phyloP scores from a whole-genome alignment of 768 basidiomycete genomes.

The Lactarius trivialis region DNA sequence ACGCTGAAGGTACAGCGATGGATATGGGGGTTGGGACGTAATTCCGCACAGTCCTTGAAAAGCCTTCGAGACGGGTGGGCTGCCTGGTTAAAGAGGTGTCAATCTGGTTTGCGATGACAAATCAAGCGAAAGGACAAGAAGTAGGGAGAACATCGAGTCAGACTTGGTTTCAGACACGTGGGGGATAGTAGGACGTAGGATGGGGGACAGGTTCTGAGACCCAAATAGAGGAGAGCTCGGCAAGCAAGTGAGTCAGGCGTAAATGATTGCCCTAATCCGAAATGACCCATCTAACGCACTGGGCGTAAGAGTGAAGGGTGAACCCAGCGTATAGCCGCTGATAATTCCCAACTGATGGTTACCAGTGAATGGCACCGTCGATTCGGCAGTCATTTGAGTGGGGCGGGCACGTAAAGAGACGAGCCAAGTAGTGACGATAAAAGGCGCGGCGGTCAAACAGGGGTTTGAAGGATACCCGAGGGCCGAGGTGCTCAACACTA shows the following conservation, averaged over 20 bases:
- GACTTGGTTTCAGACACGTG: background rate
- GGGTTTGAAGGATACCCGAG: background rate
- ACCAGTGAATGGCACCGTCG: background rate
- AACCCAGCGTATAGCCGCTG: background rate
- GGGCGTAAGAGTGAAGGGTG: background rate
- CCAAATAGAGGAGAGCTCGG: background rate
- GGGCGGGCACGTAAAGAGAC: background rate
- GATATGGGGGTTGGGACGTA: constrained; percentile 50
- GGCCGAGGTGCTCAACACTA: background rate
- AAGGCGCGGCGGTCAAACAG: background rate
- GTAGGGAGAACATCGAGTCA: constrained; percentile 7
- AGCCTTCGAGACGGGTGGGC: constrained; percentile 43
- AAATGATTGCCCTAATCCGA: background rate
- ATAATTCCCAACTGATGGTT: background rate
- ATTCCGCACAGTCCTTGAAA: constrained; percentile 47
- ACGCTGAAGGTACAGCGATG: constrained; percentile 43
- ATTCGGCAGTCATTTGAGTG: background rate
- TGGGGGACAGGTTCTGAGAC: background rate
- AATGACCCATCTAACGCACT: background rate
- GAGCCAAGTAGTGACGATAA: background rate
- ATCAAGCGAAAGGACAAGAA: background rate
- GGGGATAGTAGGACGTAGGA: background rate
- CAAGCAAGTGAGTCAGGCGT: background rate
- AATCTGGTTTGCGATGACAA: background rate
- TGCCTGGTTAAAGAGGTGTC: constrained; percentile 31